Conservation (phyloP, 2,329 filamentous ascomycete genomes). For the Fusarium stilboides region DNA sequence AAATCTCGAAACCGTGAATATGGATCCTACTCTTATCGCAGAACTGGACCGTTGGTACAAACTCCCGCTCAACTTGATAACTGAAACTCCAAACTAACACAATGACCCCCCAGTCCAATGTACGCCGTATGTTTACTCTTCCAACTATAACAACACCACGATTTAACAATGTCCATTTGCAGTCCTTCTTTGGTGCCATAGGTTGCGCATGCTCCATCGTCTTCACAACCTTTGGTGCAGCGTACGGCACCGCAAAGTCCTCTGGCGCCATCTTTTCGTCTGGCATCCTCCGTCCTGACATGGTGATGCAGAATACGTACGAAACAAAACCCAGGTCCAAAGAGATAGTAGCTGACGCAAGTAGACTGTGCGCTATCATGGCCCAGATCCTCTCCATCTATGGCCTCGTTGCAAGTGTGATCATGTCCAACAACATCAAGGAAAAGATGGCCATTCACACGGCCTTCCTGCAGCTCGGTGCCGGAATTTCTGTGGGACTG, state of each 20-base stretch:
- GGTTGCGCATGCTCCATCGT: conserved; percentile 63
- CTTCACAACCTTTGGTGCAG: conserved; percentile 66
- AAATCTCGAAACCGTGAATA: conserved; percentile 28
- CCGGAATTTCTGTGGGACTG: conserved; percentile 61
- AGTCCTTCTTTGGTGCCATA: conserved; percentile 62
- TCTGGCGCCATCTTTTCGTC: conserved; percentile 61
- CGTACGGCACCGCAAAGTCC: conserved; percentile 62
- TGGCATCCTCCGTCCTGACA: conserved; percentile 61
- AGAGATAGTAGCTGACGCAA: conserved; percentile 20
- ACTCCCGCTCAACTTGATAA: neutral
- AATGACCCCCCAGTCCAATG: conserved; percentile 54
- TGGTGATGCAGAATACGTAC: conserved; percentile 61
- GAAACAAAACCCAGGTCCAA: neutral
- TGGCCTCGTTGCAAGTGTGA: conserved; percentile 62
- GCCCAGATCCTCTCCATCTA: conserved; percentile 65
- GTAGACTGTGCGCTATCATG: conserved; percentile 61
- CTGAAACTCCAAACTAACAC: conserved; percentile 8
- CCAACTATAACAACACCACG: too few species aligned
- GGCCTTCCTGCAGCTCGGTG: conserved; percentile 62
- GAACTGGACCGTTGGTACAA: conserved; percentile 57
- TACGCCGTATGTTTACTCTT: conserved; percentile 59
- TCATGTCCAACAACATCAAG: conserved; percentile 59
- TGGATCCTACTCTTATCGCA: conserved; percentile 53
- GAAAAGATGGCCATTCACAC: conserved; percentile 62
- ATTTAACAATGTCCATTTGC: neutral